These are phyloP conservation scores for Echria macrotheca DNA, from an alignment of 495 filamentous ascomycete genomes.

Conservation along the genomic window DNA sequence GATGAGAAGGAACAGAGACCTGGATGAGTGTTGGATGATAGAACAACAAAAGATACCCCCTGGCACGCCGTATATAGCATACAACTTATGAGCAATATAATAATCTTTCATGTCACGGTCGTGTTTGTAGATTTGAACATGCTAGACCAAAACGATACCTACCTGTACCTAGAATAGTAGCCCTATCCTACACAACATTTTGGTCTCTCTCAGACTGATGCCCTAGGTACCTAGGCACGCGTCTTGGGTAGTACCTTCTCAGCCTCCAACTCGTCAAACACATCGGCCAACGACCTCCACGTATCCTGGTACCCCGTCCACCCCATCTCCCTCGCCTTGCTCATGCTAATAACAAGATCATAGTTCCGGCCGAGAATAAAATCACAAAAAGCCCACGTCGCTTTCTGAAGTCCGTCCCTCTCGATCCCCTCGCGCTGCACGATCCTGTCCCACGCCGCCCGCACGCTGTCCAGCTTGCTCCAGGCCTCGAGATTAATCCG, in stretches of 20 bases:
- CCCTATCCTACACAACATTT: no score
- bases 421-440: slow-evolving; percentile 44
- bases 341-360: slow-evolving; percentile 48
- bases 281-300: slow-evolving; percentile 46
- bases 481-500: slow-evolving; percentile 49
- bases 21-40: no score
- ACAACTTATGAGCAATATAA: no score
- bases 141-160: no score
- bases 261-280: slow-evolving; percentile 41
- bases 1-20: no score
- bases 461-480: slow-evolving; percentile 46
- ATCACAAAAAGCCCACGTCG: slow-evolving; percentile 50
- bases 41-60: no score
- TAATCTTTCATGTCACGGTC: no score
- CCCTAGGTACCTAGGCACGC: no score
- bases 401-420: slow-evolving; percentile 46
- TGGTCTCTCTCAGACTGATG: no score
- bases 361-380: slow-evolving; percentile 49
- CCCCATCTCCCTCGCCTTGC: slow-evolving; percentile 50
- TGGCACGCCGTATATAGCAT: no score
- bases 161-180: no score
- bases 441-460: slow-evolving; percentile 41
- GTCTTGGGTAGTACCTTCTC: slow-evolving; percentile 33
- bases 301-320: slow-evolving; percentile 48
- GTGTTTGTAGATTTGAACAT: no score